Percentiles rank a stretch among this genome's conserved stretches.
These are phyloP conservation scores for Liquidambar formosana DNA, from an alignment of 164 flowering plant genomes.

Conservation along the genomic window DNA sequence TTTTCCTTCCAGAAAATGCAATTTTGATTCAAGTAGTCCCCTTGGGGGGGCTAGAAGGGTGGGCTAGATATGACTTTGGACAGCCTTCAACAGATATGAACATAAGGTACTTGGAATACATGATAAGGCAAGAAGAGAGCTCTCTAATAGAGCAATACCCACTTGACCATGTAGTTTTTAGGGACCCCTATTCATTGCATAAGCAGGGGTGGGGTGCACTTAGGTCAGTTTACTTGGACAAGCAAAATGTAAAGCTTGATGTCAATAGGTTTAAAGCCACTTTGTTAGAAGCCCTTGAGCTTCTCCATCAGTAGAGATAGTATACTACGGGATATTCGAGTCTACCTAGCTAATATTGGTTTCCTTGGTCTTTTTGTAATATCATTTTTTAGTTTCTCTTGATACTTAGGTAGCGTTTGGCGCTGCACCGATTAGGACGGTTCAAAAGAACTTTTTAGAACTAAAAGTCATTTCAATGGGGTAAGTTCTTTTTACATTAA, in stretches of 20 bases:
- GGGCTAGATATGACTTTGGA: constrained; percentile 39
- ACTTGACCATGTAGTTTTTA: constrained; percentile 49
- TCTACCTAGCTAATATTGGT: no score
- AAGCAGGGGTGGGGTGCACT: constrained; percentile 46
- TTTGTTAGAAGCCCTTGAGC: constrained; percentile 50
- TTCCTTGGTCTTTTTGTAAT: no score
- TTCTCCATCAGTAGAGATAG: constrained; percentile 23
- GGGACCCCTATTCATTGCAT: constrained; percentile 39
- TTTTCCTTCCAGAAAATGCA: constrained; percentile 74
- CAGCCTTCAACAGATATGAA: constrained; percentile 62
- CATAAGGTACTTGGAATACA: constrained; percentile 66
- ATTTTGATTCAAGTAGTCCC: constrained; percentile 71
- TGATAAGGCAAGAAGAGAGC: constrained; percentile 60
- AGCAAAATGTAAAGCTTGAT: constrained; percentile 62
- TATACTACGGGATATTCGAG: no score
- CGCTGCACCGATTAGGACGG: no score
- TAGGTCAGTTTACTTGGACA: constrained; percentile 41
- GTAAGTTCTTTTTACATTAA: no score
- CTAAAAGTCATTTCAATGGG: no score
- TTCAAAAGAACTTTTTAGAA: no score
- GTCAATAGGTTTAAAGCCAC: constrained; percentile 43
- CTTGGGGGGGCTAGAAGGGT: constrained; percentile 53
- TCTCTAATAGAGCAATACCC: constrained; percentile 53
- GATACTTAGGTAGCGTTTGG: no score
- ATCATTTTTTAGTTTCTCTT: no score